Conservation (phyloP, 441 rosid genomes). For the Populus hybrid region DNA sequence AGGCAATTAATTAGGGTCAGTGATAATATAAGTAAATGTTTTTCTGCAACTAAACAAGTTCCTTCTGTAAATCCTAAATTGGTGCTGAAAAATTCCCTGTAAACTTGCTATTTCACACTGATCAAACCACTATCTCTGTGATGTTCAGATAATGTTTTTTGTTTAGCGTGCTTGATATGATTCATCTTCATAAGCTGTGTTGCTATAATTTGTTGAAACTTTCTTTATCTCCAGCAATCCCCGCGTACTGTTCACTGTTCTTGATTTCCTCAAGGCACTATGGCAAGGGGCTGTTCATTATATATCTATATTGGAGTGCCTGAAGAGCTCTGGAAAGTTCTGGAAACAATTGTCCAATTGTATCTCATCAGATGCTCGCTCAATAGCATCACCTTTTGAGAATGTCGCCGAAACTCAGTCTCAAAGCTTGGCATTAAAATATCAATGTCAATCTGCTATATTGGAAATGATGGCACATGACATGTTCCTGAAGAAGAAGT, state of each 20-base stretch:
- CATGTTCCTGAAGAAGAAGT: slow-evolving; percentile 71
- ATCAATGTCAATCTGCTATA: slow-evolving; percentile 65
- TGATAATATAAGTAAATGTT: not conserved
- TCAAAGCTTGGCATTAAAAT: slow-evolving; percentile 44
- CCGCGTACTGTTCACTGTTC: slow-evolving; percentile 45
- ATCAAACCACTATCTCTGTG: not conserved
- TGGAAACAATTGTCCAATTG: slow-evolving; percentile 67
- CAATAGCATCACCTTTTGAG: slow-evolving; percentile 35
- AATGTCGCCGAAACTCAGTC: slow-evolving; percentile 42
- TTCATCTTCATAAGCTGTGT: slow-evolving; percentile 1
- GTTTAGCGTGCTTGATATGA: not conserved
- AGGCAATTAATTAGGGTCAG: not conserved
- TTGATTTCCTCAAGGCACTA: slow-evolving; percentile 73
- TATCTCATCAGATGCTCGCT: slow-evolving; percentile 36
- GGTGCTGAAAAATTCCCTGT: not conserved
- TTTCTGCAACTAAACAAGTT: not conserved
- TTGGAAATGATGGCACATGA: slow-evolving; percentile 83
- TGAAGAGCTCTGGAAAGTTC: slow-evolving; percentile 54
- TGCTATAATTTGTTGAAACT: not conserved
- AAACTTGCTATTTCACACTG: slow-evolving; percentile 3
- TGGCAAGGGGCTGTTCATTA: slow-evolving; percentile 94
- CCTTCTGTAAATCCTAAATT: not conserved
- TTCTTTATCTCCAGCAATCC: slow-evolving; percentile 59
- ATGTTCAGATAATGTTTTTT: not conserved
- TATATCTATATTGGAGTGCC: slow-evolving; percentile 44